phyloP scores from a whole-genome alignment of 495 filamentous ascomycete species.

The Neurospora pannonica region DNA sequence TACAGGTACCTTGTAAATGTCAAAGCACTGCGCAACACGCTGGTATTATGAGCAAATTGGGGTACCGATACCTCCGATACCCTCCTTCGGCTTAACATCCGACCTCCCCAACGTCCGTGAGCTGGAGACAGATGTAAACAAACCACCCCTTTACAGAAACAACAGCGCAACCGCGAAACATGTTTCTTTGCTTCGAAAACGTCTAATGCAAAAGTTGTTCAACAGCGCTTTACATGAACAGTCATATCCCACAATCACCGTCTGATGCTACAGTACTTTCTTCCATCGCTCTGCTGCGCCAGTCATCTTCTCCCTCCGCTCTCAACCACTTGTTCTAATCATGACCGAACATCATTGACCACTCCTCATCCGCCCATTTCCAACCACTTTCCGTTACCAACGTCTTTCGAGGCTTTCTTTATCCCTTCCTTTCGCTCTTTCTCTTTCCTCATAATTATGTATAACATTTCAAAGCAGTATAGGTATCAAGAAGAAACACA shows the following conservation, averaged over 20 bases:
- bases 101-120: not conserved
- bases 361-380: not conserved
- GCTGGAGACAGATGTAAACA: not conserved
- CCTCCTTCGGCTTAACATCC: not conserved
- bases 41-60: not conserved
- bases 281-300: not conserved
- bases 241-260: not conserved
- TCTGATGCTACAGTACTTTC: not conserved
- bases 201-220: not conserved
- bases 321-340: not conserved
- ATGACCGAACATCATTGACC: not conserved
- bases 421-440: slow-evolving; percentile 3
- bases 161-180: not conserved
- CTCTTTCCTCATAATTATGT: not conserved
- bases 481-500: not conserved
- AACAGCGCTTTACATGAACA: not conserved
- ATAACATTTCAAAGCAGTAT: not conserved
- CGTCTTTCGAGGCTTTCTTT: not conserved
- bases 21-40: not conserved
- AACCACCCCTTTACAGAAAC: not conserved
- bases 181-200: not conserved
- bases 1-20: not conserved
- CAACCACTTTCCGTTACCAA: not conserved
- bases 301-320: not conserved
- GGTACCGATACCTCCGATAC: not conserved